phyloP scores from a whole-genome alignment of 2,329 filamentous ascomycete genomes.

The Rutstroemia sp. region DNA sequence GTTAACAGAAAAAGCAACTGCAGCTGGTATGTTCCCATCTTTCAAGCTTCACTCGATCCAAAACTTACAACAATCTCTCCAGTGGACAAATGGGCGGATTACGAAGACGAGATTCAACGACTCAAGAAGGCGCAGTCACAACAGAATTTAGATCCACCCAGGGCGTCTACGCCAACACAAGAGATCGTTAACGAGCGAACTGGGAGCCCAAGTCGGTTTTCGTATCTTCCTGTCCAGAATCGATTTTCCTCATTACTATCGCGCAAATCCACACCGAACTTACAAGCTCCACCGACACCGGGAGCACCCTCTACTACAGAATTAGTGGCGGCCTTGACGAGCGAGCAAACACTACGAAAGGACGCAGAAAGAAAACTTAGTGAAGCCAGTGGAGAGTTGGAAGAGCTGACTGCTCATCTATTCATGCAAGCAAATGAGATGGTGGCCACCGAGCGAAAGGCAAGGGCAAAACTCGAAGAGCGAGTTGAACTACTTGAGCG shows the following conservation, averaged over 20 bases:
- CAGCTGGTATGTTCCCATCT: constrained; percentile 40
- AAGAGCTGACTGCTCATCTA: constrained; percentile 67
- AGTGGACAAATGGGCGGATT: constrained; percentile 64
- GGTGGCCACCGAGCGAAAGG: constrained; percentile 69
- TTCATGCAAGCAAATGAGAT: constrained; percentile 85
- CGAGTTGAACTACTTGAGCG: constrained; percentile 60
- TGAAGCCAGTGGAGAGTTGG: constrained; percentile 64
- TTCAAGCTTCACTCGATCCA: neutral
- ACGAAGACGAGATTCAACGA: constrained; percentile 66
- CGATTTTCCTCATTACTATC: constrained; percentile 39
- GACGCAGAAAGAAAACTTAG: constrained; percentile 62
- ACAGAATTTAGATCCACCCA: constrained; percentile 4
- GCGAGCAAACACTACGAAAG: constrained; percentile 58
- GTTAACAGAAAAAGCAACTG: constrained; percentile 64
- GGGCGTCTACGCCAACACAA: constrained; percentile 8
- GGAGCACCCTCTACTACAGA: constrained; percentile 32
- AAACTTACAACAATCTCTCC: constrained; percentile 24
- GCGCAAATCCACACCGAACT: constrained; percentile 40
- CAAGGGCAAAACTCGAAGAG: constrained; percentile 63
- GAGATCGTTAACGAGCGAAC: constrained; percentile 29
- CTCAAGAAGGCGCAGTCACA: constrained; percentile 39
- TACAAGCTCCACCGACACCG: constrained; percentile 23
- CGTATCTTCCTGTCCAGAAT: constrained; percentile 27
- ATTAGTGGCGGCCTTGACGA: constrained; percentile 55
- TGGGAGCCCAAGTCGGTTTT: constrained; percentile 21